These are phyloP conservation scores for Nepenthes gracilis DNA, from an alignment of 148 eudicot species.

Conservation along the genomic window DNA sequence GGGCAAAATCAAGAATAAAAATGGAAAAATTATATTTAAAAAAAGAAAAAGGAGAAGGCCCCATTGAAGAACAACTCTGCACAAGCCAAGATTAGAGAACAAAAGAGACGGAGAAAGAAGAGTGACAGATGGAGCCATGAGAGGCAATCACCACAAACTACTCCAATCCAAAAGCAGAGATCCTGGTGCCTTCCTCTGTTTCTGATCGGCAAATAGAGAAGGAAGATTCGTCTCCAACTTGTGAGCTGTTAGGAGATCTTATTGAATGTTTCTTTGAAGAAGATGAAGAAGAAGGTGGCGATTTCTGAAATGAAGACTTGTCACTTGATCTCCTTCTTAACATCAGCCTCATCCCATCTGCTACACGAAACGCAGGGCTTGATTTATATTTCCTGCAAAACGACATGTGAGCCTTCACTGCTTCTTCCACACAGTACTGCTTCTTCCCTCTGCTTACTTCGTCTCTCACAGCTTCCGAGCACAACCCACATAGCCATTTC, in stretches of 20 bases:
- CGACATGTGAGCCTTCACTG: conserved; percentile 48
- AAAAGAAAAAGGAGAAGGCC: too few species aligned
- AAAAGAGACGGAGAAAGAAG: neutral
- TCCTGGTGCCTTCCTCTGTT: neutral
- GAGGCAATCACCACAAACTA: conserved; percentile 1
- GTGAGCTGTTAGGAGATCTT: conserved; percentile 21
- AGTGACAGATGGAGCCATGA: neutral
- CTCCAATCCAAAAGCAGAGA: neutral
- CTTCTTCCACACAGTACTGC: conserved; percentile 19
- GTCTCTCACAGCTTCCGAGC: conserved; percentile 52
- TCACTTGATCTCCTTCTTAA: conserved; percentile 37
- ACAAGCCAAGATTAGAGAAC: neutral
- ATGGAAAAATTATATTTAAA: too few species aligned
- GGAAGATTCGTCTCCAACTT: conserved; percentile 18
- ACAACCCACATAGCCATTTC: conserved; percentile 60
- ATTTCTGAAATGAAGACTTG: neutral
- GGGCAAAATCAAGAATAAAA: too few species aligned
- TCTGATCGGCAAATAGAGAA: conserved; percentile 5
- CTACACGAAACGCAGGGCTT: conserved; percentile 41
- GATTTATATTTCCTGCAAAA: conserved; percentile 41
- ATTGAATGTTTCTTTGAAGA: conserved; percentile 16
- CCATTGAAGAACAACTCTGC: too few species aligned
- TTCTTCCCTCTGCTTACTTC: conserved; percentile 28
- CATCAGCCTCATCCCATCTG: conserved; percentile 55
- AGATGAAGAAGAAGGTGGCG: neutral